Base-by-base conservation (phyloP, 371 early-diverging fungal species). In the Mortierella sp. region DNA sequence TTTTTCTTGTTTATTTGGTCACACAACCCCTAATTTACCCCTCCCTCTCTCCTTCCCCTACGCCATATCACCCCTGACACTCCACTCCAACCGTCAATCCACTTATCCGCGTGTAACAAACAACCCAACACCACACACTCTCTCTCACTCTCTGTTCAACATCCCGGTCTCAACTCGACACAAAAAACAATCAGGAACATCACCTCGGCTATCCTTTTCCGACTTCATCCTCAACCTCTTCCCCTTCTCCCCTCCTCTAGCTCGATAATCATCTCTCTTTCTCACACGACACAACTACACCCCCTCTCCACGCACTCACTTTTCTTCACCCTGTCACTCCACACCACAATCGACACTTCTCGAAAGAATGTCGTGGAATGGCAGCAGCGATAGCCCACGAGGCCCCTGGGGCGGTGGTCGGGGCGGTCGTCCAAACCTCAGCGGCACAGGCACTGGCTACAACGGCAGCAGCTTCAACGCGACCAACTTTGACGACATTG, bases 161-260 rank as follows among this genome's bases (percentile, higher is more conserved):
- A 47, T n/a, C n/a, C n/a, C n/a, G n/a, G n/a, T n/a, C n/a, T n/a
- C n/a, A n/a, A n/a, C n/a, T n/a, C n/a, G 22, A 47, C 22, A 47
- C 14, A 24, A 50, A 26, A 14, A 50, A 26, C 52, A 50, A 26
- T 10, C n/a, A 26, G 24, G 6, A n/a, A n/a, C 52, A 26, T 26
- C 52, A 10, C 52, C 52, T 52, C 52, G 52, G 52, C 52, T 52
- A 52, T 52, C 52, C 52, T 10, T 52, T 52, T 52, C 52, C 52
- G 52, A 48, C 52, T 9, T 11, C 26, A 1, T 8, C 26, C 26
- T 26, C 52, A 26, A 48, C 52, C 13, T 11, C 26, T 4, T 8
- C 26, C 26, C 26, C 52, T 26, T 11, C 52, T 19, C 52, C 10
- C 1, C 52, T 45, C 52, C 8, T 26, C 52, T n/a, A n/a, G n/a